These are phyloP conservation scores for Arabidopsis lyrata DNA, from an alignment of 441 rosid genomes.

Conservation along the genomic window DNA sequence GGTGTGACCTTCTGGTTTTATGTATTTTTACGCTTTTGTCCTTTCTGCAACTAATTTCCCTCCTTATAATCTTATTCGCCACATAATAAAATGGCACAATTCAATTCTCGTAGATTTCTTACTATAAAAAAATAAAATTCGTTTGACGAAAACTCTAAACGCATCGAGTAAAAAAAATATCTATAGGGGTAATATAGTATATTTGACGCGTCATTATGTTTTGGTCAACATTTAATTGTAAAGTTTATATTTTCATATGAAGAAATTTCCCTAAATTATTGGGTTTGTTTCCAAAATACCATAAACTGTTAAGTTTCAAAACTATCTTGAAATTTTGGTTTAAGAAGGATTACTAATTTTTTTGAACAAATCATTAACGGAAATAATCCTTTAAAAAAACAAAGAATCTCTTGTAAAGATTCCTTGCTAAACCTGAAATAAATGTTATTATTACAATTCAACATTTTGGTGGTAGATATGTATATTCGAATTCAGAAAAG, in stretches of 20 bases:
- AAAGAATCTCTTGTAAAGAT: neutral
- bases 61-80: slow-evolving; percentile 1
- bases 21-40: slow-evolving; percentile 12
- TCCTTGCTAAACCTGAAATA: neutral
- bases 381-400: neutral
- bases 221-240: neutral
- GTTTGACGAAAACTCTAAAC: neutral
- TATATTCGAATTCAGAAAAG: neutral
- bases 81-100: neutral
- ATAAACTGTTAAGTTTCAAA: neutral
- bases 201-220: neutral
- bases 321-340: neutral
- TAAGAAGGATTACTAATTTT: neutral
- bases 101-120: neutral
- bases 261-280: neutral
- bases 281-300: neutral
- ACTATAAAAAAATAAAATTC: neutral
- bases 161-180: neutral
- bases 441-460: neutral
- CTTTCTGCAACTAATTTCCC: slow-evolving; percentile 14
- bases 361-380: neutral
- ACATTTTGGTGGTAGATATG: neutral
- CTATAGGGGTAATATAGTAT: neutral
- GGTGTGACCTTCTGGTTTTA: slow-evolving; percentile 18
- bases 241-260: neutral